phyloP scores from a whole-genome alignment of 2,329 filamentous ascomycete species.

The Chrysoporthe cubensis region DNA sequence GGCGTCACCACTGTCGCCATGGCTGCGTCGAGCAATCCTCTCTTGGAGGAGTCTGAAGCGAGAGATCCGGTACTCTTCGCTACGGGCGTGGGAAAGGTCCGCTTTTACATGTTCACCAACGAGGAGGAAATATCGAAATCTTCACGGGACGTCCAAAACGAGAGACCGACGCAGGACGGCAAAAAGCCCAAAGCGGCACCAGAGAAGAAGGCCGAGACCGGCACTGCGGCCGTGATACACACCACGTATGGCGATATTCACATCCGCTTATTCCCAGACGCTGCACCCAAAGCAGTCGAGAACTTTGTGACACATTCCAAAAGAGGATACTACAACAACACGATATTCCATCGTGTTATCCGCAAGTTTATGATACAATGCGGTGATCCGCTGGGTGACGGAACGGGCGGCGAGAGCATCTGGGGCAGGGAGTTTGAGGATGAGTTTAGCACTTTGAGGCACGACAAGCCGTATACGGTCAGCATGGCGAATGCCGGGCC shows the following conservation, averaged over 20 bases:
- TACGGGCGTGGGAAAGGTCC: conserved; percentile 83
- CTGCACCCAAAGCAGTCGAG: conserved; percentile 91
- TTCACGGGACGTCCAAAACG: conserved; percentile 90
- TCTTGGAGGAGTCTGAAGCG: conserved; percentile 88
- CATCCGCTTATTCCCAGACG: conserved; percentile 88
- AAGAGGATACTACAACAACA: conserved; percentile 94
- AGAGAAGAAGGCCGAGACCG: conserved; percentile 70
- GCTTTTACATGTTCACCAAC: conserved; percentile 99
- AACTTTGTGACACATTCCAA: conserved; percentile 94
- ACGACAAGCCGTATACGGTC: conserved; percentile 94
- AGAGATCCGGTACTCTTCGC: conserved; percentile 86
- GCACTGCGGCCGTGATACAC: conserved; percentile 82
- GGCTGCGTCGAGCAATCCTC: conserved; percentile 92
- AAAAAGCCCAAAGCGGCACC: conserved; percentile 58
- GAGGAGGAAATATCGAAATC: conserved; percentile 82
- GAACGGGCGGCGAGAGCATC: conserved; percentile 87
- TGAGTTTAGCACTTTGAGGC: conserved; percentile 87
- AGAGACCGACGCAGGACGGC: conserved; percentile 75
- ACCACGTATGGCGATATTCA: conserved; percentile 94
- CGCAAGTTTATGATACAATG: conserved; percentile 97
- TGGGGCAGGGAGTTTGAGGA: conserved; percentile 94
- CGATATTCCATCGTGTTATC: conserved; percentile 96
- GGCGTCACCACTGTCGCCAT: conserved; percentile 92
- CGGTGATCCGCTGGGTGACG: conserved; percentile 85
- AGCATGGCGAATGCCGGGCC: conserved; percentile 98